Conservation (phyloP, 73 alveolate species). For the Effrenium voratum region DNA sequence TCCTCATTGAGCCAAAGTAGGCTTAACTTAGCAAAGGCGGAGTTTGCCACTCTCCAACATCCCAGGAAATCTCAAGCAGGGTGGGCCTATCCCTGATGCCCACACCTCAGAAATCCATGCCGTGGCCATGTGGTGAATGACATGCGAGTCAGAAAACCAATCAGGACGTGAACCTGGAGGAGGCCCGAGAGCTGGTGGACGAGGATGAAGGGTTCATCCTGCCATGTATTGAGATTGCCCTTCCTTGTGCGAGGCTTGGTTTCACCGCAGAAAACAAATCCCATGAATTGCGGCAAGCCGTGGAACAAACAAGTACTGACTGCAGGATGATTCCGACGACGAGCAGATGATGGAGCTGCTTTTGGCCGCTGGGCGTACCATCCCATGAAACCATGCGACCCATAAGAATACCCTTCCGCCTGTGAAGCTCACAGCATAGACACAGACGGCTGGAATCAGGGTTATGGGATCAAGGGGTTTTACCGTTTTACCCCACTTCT, state of each 20-base stretch:
- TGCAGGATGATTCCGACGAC: conserved; percentile 62
- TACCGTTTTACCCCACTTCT: too few relatives aligned
- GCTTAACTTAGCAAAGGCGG: background rate
- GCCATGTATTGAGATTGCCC: background rate
- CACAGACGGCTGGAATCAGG: too few relatives aligned
- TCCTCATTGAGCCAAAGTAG: background rate
- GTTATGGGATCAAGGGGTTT: too few relatives aligned
- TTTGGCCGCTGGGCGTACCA: conserved; percentile 14
- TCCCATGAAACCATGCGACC: background rate
- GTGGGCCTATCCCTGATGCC: conserved; percentile 56
- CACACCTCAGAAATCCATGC: background rate
- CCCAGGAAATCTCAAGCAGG: conserved; percentile 61
- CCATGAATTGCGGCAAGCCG: background rate
- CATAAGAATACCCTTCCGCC: too few relatives aligned
- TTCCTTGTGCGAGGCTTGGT: background rate
- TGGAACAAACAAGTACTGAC: background rate
- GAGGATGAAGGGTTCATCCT: background rate
- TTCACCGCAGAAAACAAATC: background rate
- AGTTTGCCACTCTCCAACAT: too few relatives aligned
- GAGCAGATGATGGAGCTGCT: conserved; percentile 81
- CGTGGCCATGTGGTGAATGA: background rate
- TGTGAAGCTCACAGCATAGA: too few relatives aligned
- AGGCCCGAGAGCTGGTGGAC: conserved; percentile 50
- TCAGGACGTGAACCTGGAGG: conserved; percentile 68
- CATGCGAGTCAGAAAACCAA: background rate